Evolutionary conservation across 148 eudicot species (phyloP).

Genomic region (Vaccinium darrowii): DNA sequence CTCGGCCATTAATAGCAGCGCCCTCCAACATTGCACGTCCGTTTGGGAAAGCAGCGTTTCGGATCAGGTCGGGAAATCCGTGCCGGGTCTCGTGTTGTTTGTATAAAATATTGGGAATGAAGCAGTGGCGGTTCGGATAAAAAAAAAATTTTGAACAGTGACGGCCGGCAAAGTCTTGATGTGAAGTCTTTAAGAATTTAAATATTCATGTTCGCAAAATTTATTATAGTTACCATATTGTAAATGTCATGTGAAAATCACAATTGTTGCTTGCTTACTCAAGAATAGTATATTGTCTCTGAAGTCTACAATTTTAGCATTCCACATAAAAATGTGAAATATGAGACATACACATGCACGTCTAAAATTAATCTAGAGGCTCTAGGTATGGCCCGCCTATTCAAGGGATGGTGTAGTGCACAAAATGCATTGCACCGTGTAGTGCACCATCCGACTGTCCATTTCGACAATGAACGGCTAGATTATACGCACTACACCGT

Average conservation of each 20-base stretch:
- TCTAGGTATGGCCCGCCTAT: not conserved
- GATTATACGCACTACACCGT: too few species aligned
- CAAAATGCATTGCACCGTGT: too few species aligned
- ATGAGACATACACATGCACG: not conserved
- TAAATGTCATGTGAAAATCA: not conserved
- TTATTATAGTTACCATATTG: not conserved
- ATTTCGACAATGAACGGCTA: too few species aligned
- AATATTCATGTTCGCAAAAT: not conserved
- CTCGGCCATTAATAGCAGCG: not conserved
- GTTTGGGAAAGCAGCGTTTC: conserved; percentile 35
- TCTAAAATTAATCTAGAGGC: not conserved
- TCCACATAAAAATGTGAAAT: too few species aligned
- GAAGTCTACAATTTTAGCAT: not conserved
- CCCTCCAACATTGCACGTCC: conserved; percentile 26
- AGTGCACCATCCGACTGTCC: too few species aligned
- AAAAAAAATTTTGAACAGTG: too few species aligned
- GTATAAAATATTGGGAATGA: conserved; percentile 11
- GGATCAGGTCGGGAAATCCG: conserved; percentile 29
- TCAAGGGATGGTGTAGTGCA: too few species aligned
- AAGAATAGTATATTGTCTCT: not conserved
- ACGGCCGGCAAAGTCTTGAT: not conserved
- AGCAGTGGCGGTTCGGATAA: too few species aligned
- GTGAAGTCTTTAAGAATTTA: not conserved
- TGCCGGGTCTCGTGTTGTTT: conserved; percentile 32
- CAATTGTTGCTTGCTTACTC: not conserved